phyloP scores from a whole-genome alignment of 495 filamentous ascomycete genomes.

The Hypomontagnella submonticulosa region DNA sequence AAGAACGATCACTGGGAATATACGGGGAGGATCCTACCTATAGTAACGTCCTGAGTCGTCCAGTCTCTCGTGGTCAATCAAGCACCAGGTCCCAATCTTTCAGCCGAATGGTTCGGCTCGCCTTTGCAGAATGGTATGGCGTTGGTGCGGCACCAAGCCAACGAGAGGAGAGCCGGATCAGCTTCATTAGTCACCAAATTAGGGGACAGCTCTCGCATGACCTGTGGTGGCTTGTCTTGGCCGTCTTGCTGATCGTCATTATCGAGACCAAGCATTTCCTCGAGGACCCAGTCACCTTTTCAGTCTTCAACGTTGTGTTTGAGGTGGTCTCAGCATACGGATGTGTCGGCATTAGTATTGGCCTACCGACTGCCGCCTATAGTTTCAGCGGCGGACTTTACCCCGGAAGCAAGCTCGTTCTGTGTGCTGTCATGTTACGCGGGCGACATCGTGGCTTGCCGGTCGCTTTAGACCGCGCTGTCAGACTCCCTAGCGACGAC shows the following conservation, averaged over 20 bases:
- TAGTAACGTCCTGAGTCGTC: conserved; percentile 28
- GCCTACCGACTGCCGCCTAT: conserved; percentile 72
- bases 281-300: conserved; percentile 73
- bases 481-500: conserved; percentile 73
- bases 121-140: conserved; percentile 53
- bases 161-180: conserved; percentile 48
- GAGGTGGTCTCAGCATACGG: conserved; percentile 86
- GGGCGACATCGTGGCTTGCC: conserved; percentile 84
- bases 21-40: conserved; percentile 62
- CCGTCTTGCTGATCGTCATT: conserved; percentile 77
- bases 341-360: conserved; percentile 84
- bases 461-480: conserved; percentile 82
- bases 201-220: conserved; percentile 87
- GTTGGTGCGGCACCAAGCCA: conserved; percentile 47
- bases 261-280: conserved; percentile 76
- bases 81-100: conserved; percentile 41
- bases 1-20: conserved; percentile 76
- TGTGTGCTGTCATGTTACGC: conserved; percentile 80
- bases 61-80: conserved; percentile 33
- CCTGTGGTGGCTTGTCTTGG: conserved; percentile 84
- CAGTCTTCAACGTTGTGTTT: conserved; percentile 87
- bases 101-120: conserved; percentile 43
- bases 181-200: conserved; percentile 73
- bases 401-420: conserved; percentile 75
- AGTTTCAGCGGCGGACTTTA: conserved; percentile 81